Conservation (phyloP, 257 asterid genomes). For the Solanum appendiculatum region DNA sequence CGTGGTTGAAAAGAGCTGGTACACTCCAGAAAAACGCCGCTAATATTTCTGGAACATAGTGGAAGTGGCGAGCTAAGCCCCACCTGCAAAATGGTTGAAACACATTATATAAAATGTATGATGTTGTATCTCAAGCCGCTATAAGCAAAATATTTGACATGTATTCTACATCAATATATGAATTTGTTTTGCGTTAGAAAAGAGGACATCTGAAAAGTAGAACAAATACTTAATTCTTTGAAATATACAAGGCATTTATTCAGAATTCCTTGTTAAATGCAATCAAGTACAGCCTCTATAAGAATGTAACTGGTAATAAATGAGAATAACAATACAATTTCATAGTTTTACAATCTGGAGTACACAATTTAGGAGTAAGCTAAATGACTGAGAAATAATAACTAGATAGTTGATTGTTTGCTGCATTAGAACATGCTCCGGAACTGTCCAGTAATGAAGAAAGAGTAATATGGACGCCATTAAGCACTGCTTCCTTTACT, state of each 20-base stretch:
- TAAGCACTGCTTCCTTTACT: neutral
- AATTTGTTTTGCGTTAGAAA: neutral
- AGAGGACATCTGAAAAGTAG: neutral
- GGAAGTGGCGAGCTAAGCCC: constrained; percentile 98
- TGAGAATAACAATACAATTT: neutral
- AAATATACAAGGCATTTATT: no score
- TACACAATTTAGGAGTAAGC: neutral
- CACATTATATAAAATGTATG: neutral
- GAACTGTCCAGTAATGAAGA: neutral
- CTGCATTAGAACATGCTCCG: neutral
- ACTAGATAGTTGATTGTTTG: neutral
- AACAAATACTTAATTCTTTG: neutral
- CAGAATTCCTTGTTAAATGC: neutral
- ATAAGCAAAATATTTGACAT: neutral
- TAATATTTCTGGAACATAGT: constrained; percentile 84
- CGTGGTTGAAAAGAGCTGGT: constrained; percentile 85
- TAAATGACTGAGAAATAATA: neutral
- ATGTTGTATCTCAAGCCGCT: neutral
- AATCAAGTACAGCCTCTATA: neutral
- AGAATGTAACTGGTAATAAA: neutral
- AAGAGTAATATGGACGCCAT: neutral
- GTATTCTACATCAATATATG: neutral
- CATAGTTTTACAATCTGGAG: neutral
- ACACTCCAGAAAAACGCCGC: constrained; percentile 92
- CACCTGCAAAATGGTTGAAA: constrained; percentile 42